These are phyloP conservation scores for Penicillium parvum DNA, from an alignment of 495 filamentous ascomycete species.

Conservation along the genomic window DNA sequence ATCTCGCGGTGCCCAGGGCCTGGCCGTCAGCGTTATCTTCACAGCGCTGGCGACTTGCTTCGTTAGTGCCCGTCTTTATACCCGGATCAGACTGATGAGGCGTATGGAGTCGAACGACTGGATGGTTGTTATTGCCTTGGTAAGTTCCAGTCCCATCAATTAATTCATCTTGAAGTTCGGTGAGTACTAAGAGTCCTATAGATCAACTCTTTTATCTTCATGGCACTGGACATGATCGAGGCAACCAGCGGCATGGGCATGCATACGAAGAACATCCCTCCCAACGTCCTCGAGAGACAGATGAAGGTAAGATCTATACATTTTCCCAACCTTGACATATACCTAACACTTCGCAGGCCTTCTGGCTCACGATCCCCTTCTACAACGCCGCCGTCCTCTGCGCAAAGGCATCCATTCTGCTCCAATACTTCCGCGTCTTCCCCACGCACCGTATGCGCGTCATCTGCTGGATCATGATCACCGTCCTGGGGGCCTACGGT, in stretches of 20 bases:
- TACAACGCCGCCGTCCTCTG: conserved; percentile 47
- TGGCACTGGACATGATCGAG: conserved; percentile 39
- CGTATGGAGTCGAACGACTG: conserved; percentile 42
- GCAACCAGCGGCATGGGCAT: conserved; percentile 40
- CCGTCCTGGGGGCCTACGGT: conserved; percentile 35
- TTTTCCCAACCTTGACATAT: not conserved
- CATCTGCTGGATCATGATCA: conserved; percentile 42
- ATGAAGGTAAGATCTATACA: conserved; percentile 30
- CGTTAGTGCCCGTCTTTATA: conserved; percentile 36
- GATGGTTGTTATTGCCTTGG: conserved; percentile 40
- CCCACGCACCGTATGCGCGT: conserved; percentile 35
- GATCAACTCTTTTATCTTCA: conserved; percentile 39
- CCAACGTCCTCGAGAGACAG: conserved; percentile 28
- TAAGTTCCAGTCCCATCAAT: too few species aligned
- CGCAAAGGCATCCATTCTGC: conserved; percentile 49
- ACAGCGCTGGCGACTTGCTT: conserved; percentile 33
- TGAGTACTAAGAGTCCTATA: too few species aligned
- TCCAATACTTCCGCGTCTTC: conserved; percentile 49
- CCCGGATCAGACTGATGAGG: conserved; percentile 31
- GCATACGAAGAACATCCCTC: conserved; percentile 35
- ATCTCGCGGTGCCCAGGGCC: conserved; percentile 23
- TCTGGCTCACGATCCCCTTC: conserved; percentile 45
- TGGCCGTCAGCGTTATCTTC: conserved; percentile 36
- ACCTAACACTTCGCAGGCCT: conserved; percentile 23
- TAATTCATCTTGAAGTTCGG: too few species aligned